These are phyloP conservation scores for Trypanosomatidae sp. DNA, from an alignment of 208 protist genomes.

Conservation along the genomic window DNA sequence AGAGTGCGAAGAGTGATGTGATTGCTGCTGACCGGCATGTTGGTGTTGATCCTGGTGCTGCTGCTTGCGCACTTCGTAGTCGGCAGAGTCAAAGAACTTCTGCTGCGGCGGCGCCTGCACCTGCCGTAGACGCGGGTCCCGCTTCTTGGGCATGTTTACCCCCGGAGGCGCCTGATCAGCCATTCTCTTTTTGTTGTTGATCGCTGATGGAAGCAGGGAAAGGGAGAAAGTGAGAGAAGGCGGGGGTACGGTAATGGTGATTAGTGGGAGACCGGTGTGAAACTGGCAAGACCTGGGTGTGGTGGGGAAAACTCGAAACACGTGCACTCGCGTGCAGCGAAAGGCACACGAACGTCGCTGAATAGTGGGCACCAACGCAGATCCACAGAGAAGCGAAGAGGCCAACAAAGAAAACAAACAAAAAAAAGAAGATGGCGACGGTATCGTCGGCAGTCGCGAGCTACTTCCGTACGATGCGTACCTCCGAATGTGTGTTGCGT, in stretches of 20 bases:
- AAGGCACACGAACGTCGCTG: neutral
- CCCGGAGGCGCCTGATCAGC: slow-evolving; percentile 45
- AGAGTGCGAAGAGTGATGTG: neutral
- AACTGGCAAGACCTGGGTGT: too few species aligned
- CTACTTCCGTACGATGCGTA: neutral
- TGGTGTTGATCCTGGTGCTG: slow-evolving; percentile 16
- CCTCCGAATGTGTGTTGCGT: neutral
- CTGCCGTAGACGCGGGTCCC: slow-evolving; percentile 76
- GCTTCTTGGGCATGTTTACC: slow-evolving; percentile 90
- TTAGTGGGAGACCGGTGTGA: neutral
- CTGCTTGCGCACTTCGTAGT: slow-evolving; percentile 88
- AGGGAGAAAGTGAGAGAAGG: neutral
- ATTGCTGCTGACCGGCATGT: slow-evolving; percentile 6
- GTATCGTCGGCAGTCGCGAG: neutral
- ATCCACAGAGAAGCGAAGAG: neutral
- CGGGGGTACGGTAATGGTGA: neutral
- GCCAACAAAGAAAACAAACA: neutral
- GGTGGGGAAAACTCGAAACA: neutral
- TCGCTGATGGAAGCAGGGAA: neutral
- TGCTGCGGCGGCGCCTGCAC: slow-evolving; percentile 68
- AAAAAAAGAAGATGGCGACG: neutral
- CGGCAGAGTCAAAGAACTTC: slow-evolving; percentile 89
- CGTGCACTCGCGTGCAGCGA: neutral
- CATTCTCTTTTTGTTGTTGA: slow-evolving; percentile 1
- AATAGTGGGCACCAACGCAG: neutral